Evolutionary conservation across 768 basidiomycete genomes (phyloP).

Genomic region (Boletus sp.): DNA sequence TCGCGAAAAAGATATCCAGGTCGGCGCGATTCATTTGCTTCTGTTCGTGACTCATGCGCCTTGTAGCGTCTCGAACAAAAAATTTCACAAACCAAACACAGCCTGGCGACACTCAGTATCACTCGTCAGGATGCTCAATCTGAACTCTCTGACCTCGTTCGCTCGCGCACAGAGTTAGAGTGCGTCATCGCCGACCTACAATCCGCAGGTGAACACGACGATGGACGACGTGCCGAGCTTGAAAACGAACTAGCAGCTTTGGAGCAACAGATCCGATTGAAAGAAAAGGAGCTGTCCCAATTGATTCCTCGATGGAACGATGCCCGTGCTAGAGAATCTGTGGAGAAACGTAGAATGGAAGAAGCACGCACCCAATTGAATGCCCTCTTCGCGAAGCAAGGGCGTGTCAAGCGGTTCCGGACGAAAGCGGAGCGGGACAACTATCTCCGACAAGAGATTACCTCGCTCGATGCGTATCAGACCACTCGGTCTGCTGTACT

Average conservation of each 20-base stretch:
- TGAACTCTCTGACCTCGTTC: constrained; percentile 85
- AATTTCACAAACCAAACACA: constrained; percentile 67
- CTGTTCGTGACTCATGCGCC: not conserved
- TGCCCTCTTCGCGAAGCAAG: constrained; percentile 86
- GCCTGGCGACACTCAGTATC: constrained; percentile 63
- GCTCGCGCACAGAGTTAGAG: constrained; percentile 80
- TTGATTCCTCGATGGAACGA: constrained; percentile 71
- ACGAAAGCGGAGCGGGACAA: constrained; percentile 81
- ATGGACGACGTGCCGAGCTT: constrained; percentile 59
- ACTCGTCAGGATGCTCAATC: constrained; percentile 72
- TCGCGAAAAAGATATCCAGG: constrained; percentile 83
- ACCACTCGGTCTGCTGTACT: constrained; percentile 54
- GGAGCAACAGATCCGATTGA: constrained; percentile 56
- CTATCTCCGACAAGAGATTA: constrained; percentile 78
- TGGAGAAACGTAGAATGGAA: constrained; percentile 68
- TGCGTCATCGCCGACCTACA: constrained; percentile 79
- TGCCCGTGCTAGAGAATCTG: constrained; percentile 45
- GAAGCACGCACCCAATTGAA: constrained; percentile 67
- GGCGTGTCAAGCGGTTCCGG: constrained; percentile 79
- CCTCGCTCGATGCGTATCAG: constrained; percentile 60
- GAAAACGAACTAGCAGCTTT: constrained; percentile 62
- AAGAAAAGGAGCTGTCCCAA: constrained; percentile 58
- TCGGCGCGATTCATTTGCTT: constrained; percentile 28
- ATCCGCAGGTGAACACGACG: constrained; percentile 58
- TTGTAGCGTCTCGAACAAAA: constrained; percentile 69